phyloP scores from a whole-genome alignment of 208 protist genomes.

The Leishmania martiniquensis region DNA sequence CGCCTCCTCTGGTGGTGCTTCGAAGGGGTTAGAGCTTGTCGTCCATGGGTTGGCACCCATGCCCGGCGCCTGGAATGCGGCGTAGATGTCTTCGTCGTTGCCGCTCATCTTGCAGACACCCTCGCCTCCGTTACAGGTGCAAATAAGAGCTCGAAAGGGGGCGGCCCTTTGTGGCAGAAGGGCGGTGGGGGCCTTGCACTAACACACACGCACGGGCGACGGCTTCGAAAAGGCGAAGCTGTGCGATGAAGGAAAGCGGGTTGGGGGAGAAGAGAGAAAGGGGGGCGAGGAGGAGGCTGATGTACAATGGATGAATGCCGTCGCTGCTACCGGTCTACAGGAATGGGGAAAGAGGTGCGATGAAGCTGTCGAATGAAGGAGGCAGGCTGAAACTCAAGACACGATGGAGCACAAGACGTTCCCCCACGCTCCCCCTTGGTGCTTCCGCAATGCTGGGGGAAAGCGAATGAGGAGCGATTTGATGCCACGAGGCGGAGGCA shows the following conservation, averaged over 20 bases:
- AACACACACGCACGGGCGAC: neutral
- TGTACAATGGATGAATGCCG: neutral
- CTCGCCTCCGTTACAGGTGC: too few species aligned
- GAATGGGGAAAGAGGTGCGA: slow-evolving; percentile 1
- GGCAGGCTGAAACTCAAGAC: neutral
- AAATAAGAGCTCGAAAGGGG: neutral
- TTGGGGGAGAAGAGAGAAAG: neutral
- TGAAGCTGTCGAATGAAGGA: neutral
- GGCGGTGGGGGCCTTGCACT: neutral
- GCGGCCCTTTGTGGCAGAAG: neutral
- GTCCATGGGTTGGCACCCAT: slow-evolving; percentile 46
- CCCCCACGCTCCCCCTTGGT: neutral
- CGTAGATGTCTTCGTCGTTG: slow-evolving; percentile 78
- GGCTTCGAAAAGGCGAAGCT: neutral
- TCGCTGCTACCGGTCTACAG: neutral
- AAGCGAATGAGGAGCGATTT: neutral
- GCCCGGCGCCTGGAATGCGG: slow-evolving; percentile 70
- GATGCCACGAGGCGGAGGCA: neutral
- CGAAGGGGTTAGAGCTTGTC: slow-evolving; percentile 43
- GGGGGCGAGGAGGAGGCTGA: neutral
- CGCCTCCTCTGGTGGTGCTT: slow-evolving; percentile 23
- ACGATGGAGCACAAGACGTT: slow-evolving; percentile 1
- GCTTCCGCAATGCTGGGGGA: neutral
- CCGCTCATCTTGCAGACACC: slow-evolving; percentile 17
- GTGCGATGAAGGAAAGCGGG: neutral